These are phyloP conservation scores for Vickermania ingenoplastis DNA, from an alignment of 208 protist genomes.

Conservation along the genomic window DNA sequence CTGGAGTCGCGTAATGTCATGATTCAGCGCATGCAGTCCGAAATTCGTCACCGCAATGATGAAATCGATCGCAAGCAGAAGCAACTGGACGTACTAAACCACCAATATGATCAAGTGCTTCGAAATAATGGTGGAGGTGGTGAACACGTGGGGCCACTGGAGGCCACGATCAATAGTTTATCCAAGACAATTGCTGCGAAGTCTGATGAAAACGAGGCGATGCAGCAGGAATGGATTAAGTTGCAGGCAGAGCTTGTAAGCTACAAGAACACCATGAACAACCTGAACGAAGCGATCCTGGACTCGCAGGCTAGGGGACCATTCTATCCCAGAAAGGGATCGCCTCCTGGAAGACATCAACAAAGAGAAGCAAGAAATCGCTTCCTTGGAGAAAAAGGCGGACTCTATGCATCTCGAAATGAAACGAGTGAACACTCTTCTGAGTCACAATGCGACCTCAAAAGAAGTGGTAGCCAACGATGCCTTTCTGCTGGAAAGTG, in stretches of 20 bases:
- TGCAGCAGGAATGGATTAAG: slow-evolving; percentile 94
- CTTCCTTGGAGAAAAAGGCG: slow-evolving; percentile 68
- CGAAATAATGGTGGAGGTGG: slow-evolving; percentile 49
- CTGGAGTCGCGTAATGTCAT: slow-evolving; percentile 81
- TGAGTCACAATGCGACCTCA: slow-evolving; percentile 70
- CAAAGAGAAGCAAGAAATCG: slow-evolving; percentile 74
- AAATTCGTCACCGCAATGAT: slow-evolving; percentile 91
- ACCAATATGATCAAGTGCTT: slow-evolving; percentile 87
- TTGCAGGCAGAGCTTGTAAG: slow-evolving; percentile 92
- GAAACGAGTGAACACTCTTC: slow-evolving; percentile 88
- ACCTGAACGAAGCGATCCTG: slow-evolving; percentile 80
- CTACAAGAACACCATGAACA: slow-evolving; percentile 84
- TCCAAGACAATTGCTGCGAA: slow-evolving; percentile 88
- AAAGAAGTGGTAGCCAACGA: slow-evolving; percentile 80
- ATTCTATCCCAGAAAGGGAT: slow-evolving; percentile 88
- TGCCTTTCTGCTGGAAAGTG: slow-evolving; percentile 88
- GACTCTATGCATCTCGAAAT: slow-evolving; percentile 88
- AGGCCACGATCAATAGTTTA: slow-evolving; percentile 93
- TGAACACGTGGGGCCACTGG: slow-evolving; percentile 90
- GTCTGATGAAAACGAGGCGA: slow-evolving; percentile 81
- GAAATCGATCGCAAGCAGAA: slow-evolving; percentile 96
- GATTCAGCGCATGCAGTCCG: slow-evolving; percentile 92
- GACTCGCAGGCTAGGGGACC: slow-evolving; percentile 77
- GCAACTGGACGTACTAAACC: slow-evolving; percentile 93
- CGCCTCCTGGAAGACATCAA: slow-evolving; percentile 68